Evolutionary conservation across 768 basidiomycete genomes (phyloP).

Genomic region (Boletus rufocinnamomeus): DNA sequence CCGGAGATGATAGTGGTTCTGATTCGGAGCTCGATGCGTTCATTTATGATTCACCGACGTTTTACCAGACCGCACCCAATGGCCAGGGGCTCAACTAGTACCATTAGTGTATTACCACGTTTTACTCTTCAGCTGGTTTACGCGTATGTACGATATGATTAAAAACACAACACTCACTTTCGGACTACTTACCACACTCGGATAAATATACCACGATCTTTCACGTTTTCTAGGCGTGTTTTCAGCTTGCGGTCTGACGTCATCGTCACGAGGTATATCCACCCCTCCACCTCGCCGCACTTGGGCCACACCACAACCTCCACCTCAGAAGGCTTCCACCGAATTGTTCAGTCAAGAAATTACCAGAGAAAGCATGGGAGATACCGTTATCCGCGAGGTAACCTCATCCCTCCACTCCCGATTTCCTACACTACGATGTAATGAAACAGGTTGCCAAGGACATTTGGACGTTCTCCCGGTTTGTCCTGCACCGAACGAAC

Average conservation of each 20-base stretch:
- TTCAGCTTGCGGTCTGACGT: slow-evolving; percentile 20
- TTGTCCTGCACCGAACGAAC: slow-evolving; percentile 13
- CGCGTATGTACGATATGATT: background rate
- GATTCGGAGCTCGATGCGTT: slow-evolving; percentile 54
- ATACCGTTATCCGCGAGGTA: slow-evolving; percentile 49
- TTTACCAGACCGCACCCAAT: slow-evolving; percentile 49
- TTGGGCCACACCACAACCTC: slow-evolving; percentile 18
- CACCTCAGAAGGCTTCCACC: slow-evolving; percentile 15
- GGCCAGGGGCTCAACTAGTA: slow-evolving; percentile 31
- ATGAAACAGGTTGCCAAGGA: slow-evolving; percentile 46
- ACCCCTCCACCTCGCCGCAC: slow-evolving; percentile 18
- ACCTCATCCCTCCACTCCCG: background rate
- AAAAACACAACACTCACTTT: background rate
- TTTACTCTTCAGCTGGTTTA: slow-evolving; percentile 4
- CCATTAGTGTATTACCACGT: background rate
- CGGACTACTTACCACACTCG: background rate
- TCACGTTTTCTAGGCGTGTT: slow-evolving; percentile 20
- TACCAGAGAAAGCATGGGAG: slow-evolving; percentile 28
- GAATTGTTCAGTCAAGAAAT: slow-evolving; percentile 7
- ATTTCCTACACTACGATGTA: background rate
- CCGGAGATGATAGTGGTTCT: slow-evolving; percentile 45
- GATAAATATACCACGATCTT: background rate
- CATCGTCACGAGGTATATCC: slow-evolving; percentile 9
- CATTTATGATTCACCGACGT: slow-evolving; percentile 56
- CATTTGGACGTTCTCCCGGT: slow-evolving; percentile 71